A percentile compares a stretch with the other conserved stretches of the same genome.
These are phyloP conservation scores for Pestalotiopsis sp. DNA, from an alignment of 2,329 filamentous ascomycete genomes.

Conservation along the genomic window DNA sequence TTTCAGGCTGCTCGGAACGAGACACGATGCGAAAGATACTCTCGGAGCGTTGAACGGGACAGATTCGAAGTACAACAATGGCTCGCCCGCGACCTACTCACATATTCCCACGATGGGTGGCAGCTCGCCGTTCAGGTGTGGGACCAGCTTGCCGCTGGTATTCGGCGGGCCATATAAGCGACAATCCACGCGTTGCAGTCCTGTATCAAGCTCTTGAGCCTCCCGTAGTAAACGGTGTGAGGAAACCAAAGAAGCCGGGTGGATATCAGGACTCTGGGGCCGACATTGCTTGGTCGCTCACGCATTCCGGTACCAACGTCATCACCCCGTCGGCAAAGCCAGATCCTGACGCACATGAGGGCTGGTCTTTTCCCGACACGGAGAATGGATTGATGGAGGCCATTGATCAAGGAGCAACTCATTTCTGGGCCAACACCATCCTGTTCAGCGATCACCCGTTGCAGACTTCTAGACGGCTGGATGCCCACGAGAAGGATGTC, in stretches of 20 bases:
- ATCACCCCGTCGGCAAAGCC: slow-evolving; percentile 1
- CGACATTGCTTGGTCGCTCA: slow-evolving; percentile 3
- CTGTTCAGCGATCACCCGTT: not conserved
- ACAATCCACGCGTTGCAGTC: not conserved
- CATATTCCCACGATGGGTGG: not conserved
- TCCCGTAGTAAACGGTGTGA: slow-evolving; percentile 2
- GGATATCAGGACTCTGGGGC: slow-evolving; percentile 6
- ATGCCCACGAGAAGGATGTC: not conserved
- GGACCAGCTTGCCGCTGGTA: not conserved
- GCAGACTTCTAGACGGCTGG: not conserved
- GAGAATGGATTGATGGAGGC: not conserved
- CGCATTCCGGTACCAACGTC: not conserved
- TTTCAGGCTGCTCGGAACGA: not conserved
- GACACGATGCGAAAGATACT: not conserved
- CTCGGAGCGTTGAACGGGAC: not conserved
- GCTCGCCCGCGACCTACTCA: not conserved
- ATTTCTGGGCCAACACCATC: slow-evolving; percentile 4
- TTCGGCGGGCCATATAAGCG: not conserved
- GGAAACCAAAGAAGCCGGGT: not conserved
- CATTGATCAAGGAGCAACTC: not conserved
- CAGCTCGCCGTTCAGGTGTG: no score
- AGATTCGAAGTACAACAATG: not conserved
- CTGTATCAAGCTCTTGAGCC: slow-evolving; percentile 3
- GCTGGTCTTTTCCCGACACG: not conserved
- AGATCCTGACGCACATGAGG: not conserved